phyloP scores from a whole-genome alignment of 805 yeast genomes.

The Brettanomyces custersianus region DNA sequence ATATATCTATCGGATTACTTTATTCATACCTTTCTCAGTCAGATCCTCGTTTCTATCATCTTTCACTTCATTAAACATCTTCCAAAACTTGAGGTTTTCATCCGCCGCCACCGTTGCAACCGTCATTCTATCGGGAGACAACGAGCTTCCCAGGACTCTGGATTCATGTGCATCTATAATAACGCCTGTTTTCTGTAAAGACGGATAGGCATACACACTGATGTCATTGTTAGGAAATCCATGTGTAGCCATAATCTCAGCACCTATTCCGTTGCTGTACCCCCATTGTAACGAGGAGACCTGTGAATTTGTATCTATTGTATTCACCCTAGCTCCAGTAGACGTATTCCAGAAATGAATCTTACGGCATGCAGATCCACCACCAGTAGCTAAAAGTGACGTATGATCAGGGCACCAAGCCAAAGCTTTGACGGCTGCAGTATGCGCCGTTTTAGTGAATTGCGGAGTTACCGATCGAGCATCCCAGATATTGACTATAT shows the following conservation, averaged over 20 bases:
- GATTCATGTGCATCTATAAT: slow-evolving; percentile 83
- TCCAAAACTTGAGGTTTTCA: slow-evolving; percentile 93
- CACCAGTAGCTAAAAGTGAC: slow-evolving; percentile 88
- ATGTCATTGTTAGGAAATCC: slow-evolving; percentile 87
- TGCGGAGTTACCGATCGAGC: slow-evolving; percentile 61
- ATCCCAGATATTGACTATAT: slow-evolving; percentile 90
- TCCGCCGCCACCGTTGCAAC: slow-evolving; percentile 94
- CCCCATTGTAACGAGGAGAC: slow-evolving; percentile 95
- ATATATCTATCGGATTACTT: too few species aligned
- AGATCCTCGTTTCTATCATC: slow-evolving; percentile 20
- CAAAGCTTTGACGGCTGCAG: slow-evolving; percentile 91
- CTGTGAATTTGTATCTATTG: slow-evolving; percentile 88
- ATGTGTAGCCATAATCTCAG: slow-evolving; percentile 87
- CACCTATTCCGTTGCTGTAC: slow-evolving; percentile 56
- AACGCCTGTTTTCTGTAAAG: slow-evolving; percentile 80
- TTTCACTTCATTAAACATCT: slow-evolving; percentile 53
- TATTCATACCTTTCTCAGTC: slow-evolving; percentile 39
- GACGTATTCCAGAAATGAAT: slow-evolving; percentile 94
- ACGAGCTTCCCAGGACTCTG: slow-evolving; percentile 69
- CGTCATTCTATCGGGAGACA: slow-evolving; percentile 86
- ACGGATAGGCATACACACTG: slow-evolving; percentile 77
- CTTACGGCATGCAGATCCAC: slow-evolving; percentile 83
- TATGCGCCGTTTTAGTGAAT: slow-evolving; percentile 70
- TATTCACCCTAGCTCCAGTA: slow-evolving; percentile 77
- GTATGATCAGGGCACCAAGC: slow-evolving; percentile 90